Evolutionary conservation across 805 yeast species (phyloP).

Genomic region (Wickerhamomyces xylosicus): DNA sequence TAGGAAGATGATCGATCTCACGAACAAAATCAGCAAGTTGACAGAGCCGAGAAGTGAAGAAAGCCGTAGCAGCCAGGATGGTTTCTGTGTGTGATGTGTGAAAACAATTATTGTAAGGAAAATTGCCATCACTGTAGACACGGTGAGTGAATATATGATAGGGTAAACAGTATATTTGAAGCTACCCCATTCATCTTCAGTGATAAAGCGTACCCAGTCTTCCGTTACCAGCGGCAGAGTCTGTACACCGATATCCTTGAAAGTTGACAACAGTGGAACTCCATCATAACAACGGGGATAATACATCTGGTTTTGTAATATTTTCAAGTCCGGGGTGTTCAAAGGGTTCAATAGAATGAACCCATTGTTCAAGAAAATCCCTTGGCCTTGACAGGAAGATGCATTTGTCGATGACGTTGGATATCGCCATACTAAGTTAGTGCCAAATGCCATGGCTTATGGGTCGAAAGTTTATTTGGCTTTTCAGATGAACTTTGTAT

Average conservation of each 20-base stretch:
- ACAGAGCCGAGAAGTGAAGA: slow-evolving; percentile 45
- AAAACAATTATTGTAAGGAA: slow-evolving; percentile 53
- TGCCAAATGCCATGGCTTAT: slow-evolving; percentile 14
- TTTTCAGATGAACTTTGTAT: too few species aligned
- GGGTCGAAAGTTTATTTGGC: too few species aligned
- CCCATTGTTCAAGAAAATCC: slow-evolving; percentile 23
- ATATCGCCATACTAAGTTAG: slow-evolving; percentile 25
- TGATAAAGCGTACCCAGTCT: slow-evolving; percentile 38
- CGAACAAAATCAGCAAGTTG: slow-evolving; percentile 41
- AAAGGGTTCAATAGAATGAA: slow-evolving; percentile 14
- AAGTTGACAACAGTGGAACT: slow-evolving; percentile 26
- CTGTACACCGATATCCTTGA: slow-evolving; percentile 16
- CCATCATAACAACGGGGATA: slow-evolving; percentile 23
- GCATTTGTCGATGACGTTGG: slow-evolving; percentile 11
- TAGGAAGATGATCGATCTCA: slow-evolving; percentile 35
- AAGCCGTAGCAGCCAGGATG: slow-evolving; percentile 38
- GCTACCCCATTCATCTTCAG: slow-evolving; percentile 28
- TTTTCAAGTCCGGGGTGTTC: not conserved
- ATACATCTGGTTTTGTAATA: slow-evolving; percentile 10
- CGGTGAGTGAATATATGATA: slow-evolving; percentile 48
- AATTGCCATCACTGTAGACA: slow-evolving; percentile 55
- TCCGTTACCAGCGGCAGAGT: slow-evolving; percentile 31
- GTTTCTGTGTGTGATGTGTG: slow-evolving; percentile 55
- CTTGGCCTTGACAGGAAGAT: slow-evolving; percentile 22
- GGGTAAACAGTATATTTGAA: slow-evolving; percentile 52